Evolutionary conservation across 805 yeast species (phyloP), one percentile per base, ranked within the genome.

Genomic region (Isabelozyma rhagii): DNA sequence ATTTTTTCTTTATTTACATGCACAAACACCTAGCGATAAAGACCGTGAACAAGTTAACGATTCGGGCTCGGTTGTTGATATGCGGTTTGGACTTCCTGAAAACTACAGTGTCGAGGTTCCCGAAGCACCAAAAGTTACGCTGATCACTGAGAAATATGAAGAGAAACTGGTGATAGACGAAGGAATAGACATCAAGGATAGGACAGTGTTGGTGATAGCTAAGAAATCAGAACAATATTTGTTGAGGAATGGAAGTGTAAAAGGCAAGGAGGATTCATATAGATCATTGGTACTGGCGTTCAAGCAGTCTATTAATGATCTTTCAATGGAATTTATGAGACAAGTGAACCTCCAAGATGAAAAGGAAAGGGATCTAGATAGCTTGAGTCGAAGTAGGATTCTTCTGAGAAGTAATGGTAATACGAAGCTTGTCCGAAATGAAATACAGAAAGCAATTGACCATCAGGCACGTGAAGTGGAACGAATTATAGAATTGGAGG

Each of bases 71-170:
- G 25, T 5, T 4, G 25, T 21, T 28, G 36, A 9, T 10, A 64
- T 66, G 71, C 54, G 61, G 25, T 64, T 66, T 51, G 69, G 68
- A 9, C 49, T 66, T 29, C 71, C 71, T 17, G 50, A 49, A 9
- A 59, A 55, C 41, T 63, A 58, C 44, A 63, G 60, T 8, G 18
- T 58, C 15, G 54, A 54, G 34, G 46, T 49, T 18, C 13, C 18
- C 41, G 13, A 17, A 8, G 9, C 29, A 11, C n/a, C 18, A 17
- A 13, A 39, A 38, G 11, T 10, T 13, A 11, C 27, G n/a, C 25
- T 21, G 31, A 18, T 4, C 2, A 10, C 21, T 18, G 27, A 27
- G 21, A 6, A 21, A 21, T 21, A 21, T 21, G 25, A 21, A 5
- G 25, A 21, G 25, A 21, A 21, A 3, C 25, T 21, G 25, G 25